Evolutionary conservation across 805 yeast genomes (phyloP), one percentile per base, ranked within the genome.

Genomic region (Debaryomyces prosopidis): DNA sequence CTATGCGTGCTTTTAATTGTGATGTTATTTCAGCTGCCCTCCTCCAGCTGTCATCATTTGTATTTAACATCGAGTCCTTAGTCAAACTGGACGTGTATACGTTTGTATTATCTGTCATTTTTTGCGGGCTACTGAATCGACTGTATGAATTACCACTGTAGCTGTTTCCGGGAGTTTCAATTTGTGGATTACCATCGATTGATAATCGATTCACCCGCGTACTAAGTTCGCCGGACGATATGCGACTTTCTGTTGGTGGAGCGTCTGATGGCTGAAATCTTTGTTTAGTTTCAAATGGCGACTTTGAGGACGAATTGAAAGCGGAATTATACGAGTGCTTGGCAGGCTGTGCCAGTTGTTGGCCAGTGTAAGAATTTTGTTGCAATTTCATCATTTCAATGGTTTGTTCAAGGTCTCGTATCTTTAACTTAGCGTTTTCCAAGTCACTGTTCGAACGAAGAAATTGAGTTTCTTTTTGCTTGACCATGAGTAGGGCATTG

Each of bases 1-100:
- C 95, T 37, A 90, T 90, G 55, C 97, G 71, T 0, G 90, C 95
- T 61, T 85, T 87, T 58, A 90, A 77, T 62, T 87, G 92, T 3
- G 82, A 79, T 0, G 97, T 90, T 10, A 89, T 95, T 54, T 87
- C 96, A 0, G 94, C 91, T 0, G 97, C 96, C 40, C 92, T 79
- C 53, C 78, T 81, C 97, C 97, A 90, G 53, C 87, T 83, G 47
- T 84, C 90, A 47, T 80, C 87, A 38, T 75, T 73, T 35, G 67
- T 65, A 46, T 73, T 80, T 27, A 66, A 54, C 40, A 60, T 60
- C 3, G 63, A 42, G 2, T 43, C 45, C 36, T 40, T 43, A 26
- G 28, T 20, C 15, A 39, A 9, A 5, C 11, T 23, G 15, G n/a
- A 19, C 9, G 48, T 53, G 42, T 40, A 39, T 27, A 52, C 41